Base-by-base conservation (phyloP, 2,329 filamentous ascomycete genomes). In the Venturia oleaginea region DNA sequence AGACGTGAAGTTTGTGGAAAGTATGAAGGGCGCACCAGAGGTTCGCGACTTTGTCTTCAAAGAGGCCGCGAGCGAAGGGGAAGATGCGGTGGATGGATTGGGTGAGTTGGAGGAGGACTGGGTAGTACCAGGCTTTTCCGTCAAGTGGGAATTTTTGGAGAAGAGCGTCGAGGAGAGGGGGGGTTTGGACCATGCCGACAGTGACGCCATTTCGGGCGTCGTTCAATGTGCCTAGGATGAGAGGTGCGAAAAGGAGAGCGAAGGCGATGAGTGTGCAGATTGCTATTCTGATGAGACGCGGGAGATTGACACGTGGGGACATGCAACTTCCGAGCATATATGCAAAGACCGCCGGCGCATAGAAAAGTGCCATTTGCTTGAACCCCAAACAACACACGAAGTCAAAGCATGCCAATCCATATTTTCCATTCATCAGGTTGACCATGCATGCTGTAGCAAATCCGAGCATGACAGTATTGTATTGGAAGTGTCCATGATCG, bases 361-460 rank as follows among this genome's bases (percentile, higher is more conserved):
- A 99, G 78, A 97, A 99, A 19, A 99, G 82, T 0, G 93, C 93
- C 95, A 99, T 99, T 76, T 99, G 94, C 80, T 99, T 99, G 81
- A 97, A 99, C 6, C 91, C 91, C n/a, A 99, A 80, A 3, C 93
- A 90, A 19, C 85, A 86, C 7, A 99, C 94, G 70, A 99, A 99
- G 79, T 96, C 96, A 66, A 96, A 84, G 67, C 91, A 92, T 32
- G 90, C 86, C 92, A 93, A 97, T 67, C 95, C 83, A 70, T 88
- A 88, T 60, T 92, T 85, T 4, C 90, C 90, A 3, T 92, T 91
- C 61, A 96, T 76, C 77, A 97, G 89, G 74, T 90, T 94, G 51
- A 93, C 94, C 79, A 97, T 86, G 70, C 88, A 91, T 0, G 91
- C 91, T 37, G 95, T 80, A 11, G 94, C 86, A 59, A 97, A 85